Conservation (phyloP, 495 filamentous ascomycete genomes). For the Aspergillus cristatus region DNA sequence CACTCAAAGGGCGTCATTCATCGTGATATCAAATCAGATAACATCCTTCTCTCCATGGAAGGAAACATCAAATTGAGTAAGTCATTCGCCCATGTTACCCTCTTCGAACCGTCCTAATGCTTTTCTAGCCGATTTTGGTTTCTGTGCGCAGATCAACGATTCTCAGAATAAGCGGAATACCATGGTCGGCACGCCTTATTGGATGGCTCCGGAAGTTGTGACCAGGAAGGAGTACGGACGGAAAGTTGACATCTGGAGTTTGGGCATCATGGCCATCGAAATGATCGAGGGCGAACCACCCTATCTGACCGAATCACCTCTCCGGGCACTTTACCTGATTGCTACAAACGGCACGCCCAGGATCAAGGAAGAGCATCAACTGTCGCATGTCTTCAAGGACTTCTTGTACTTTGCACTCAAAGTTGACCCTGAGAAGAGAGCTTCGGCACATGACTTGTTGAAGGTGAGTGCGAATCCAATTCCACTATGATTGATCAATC, state of each 20-base stretch:
- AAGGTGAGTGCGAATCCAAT: conserved; percentile 48
- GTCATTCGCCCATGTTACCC: conserved; percentile 24
- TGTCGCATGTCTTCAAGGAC: conserved; percentile 75
- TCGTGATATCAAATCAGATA: conserved; percentile 97
- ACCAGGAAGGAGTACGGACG: conserved; percentile 96
- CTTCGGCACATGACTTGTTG: conserved; percentile 85
- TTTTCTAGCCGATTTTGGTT: conserved; percentile 86
- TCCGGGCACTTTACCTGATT: conserved; percentile 90
- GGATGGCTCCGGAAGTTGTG: conserved; percentile 99
- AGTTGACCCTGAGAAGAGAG: conserved; percentile 93
- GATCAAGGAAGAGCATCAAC: conserved; percentile 83
- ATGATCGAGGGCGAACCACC: conserved; percentile 99
- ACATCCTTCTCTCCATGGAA: conserved; percentile 88
- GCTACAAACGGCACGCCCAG: conserved; percentile 93
- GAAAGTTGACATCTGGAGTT: conserved; percentile 97
- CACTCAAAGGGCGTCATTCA: conserved; percentile 98
- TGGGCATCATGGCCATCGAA: conserved; percentile 99
- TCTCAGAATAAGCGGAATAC: conserved; percentile 94
- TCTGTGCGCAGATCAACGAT: conserved; percentile 98
- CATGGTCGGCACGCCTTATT: conserved; percentile 98
- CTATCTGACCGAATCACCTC: conserved; percentile 89
- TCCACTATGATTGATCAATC: conserved; percentile 1
- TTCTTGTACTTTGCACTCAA: conserved; percentile 86
- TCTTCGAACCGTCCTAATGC: conserved; percentile 18
- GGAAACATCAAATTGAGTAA: conserved; percentile 96